Percentiles rank a stretch among this genome's conserved stretches.
Conservation (phyloP, 805 yeast species). For the Nakazawaea anatomiae region DNA sequence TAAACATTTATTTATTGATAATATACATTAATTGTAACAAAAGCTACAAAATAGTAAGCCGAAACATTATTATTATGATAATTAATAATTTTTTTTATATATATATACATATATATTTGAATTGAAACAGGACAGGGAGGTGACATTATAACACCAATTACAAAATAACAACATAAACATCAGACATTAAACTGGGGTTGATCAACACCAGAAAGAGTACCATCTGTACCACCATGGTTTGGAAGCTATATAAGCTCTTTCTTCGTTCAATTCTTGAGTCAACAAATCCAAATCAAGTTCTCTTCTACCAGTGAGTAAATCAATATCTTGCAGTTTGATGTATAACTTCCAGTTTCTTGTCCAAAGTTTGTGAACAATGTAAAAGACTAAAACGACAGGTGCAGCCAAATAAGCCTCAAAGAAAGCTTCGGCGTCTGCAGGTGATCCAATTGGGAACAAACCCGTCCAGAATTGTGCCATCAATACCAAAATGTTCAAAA, state of each 20-base stretch:
- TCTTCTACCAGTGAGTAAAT: slow-evolving; percentile 60
- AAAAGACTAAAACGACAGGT: slow-evolving; percentile 52
- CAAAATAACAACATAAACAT: no score
- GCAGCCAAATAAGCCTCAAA: slow-evolving; percentile 62
- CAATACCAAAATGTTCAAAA: slow-evolving; percentile 53
- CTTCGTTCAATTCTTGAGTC: slow-evolving; percentile 53
- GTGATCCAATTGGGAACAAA: slow-evolving; percentile 55
- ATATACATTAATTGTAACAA: no score
- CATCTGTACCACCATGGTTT: slow-evolving; percentile 42
- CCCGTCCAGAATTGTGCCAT: slow-evolving; percentile 83
- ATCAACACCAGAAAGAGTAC: slow-evolving; percentile 55
- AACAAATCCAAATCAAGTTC: slow-evolving; percentile 51
- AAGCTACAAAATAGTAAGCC: no score
- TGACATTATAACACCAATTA: no score
- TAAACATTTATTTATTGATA: no score
- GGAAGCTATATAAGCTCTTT: slow-evolving; percentile 40
- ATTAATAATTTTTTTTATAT: no score
- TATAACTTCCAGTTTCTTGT: slow-evolving; percentile 38
- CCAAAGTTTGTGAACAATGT: slow-evolving; percentile 26
- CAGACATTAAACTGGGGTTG: no score
- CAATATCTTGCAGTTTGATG: slow-evolving; percentile 43
- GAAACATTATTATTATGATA: no score
- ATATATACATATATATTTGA: no score
- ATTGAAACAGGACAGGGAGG: no score
- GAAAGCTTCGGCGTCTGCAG: slow-evolving; percentile 51